These are phyloP conservation scores for Venturia pyrina DNA, from an alignment of 2,329 filamentous ascomycete genomes.

Conservation along the genomic window DNA sequence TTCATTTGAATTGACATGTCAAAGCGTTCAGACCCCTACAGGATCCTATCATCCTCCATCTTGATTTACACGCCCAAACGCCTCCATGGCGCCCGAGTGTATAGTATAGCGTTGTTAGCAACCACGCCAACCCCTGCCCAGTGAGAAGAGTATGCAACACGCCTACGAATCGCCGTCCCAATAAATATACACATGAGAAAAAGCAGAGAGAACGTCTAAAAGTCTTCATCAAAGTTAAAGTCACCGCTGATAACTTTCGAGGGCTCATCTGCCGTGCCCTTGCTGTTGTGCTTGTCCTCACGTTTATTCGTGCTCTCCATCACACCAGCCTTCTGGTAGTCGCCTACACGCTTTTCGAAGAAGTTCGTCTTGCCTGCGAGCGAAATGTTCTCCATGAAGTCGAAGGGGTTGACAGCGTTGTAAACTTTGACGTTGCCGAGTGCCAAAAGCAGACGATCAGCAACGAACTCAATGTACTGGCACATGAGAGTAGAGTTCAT, in stretches of 20 bases:
- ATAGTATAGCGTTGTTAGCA: background rate
- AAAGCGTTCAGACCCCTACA: background rate
- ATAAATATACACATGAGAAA: background rate
- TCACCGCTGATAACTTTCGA: constrained; percentile 52
- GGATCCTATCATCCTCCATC: background rate
- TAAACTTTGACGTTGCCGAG: constrained; percentile 93
- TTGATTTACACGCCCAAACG: background rate
- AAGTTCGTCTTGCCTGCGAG: constrained; percentile 99
- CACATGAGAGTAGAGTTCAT: constrained; percentile 98
- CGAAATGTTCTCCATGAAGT: constrained; percentile 99
- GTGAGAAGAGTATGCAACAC: constrained; percentile 2
- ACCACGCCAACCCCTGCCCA: background rate
- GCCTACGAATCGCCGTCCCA: background rate
- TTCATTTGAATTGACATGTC: background rate
- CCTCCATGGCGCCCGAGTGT: background rate
- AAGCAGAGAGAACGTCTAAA: constrained; percentile 47
- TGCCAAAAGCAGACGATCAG: constrained; percentile 83
- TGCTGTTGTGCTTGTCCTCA: constrained; percentile 39
- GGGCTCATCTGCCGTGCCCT: constrained; percentile 26
- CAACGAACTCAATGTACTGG: constrained; percentile 99
- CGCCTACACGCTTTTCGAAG: constrained; percentile 99
- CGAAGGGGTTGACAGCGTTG: constrained; percentile 89
- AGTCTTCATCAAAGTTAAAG: constrained; percentile 94
- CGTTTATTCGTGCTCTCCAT: constrained; percentile 80
- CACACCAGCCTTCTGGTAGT: constrained; percentile 99